A percentile compares a stretch with the other conserved stretches of the same genome.
Conservation (phyloP, 176 grass and related monocot species). For the Hyparrhenia diplandra region DNA sequence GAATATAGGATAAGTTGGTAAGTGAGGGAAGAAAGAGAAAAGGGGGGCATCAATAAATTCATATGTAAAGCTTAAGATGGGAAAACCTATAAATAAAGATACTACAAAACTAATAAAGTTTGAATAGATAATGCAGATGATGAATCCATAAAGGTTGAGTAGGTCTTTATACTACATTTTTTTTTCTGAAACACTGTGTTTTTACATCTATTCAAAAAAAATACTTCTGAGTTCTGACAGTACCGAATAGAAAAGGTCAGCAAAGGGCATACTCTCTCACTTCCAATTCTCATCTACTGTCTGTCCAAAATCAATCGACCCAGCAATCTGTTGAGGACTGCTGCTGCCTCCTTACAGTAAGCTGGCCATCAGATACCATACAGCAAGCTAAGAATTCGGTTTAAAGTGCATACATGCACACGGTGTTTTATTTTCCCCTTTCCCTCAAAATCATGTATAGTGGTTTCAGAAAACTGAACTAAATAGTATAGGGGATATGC, state of each 20-base stretch:
- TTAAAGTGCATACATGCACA: background rate
- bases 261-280: background rate
- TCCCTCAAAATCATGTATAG: background rate
- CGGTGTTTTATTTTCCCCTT: background rate
- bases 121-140: background rate
- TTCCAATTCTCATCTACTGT: background rate
- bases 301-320: background rate
- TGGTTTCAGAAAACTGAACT: background rate
- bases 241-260: background rate
- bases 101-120: background rate
- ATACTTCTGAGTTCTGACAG: background rate
- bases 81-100: background rate
- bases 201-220: background rate
- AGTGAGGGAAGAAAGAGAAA: background rate
- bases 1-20: background rate
- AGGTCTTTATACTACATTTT: background rate
- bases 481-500: background rate
- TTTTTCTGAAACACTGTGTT: background rate
- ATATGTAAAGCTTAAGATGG: background rate
- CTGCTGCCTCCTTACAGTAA: background rate
- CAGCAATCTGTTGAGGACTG: background rate
- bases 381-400: background rate
- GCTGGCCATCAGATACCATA: background rate
- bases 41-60: background rate
- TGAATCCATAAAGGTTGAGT: background rate